Evolutionary conservation across 805 yeast species (phyloP), one percentile per base, ranked within the genome.

Genomic region (Metschnikowia lachancei): DNA sequence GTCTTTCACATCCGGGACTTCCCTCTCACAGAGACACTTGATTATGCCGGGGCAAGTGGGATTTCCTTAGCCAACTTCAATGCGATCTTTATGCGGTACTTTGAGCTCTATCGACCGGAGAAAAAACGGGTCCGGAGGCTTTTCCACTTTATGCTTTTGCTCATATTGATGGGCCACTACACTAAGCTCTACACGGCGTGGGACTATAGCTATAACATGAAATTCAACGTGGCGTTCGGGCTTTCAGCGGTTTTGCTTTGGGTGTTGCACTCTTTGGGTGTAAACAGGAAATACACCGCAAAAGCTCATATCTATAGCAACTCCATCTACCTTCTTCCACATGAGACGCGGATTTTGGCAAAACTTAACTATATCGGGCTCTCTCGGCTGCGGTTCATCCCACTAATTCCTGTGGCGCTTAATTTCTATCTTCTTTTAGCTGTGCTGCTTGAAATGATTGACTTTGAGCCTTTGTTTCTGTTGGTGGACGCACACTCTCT

Each of bases 401-500:
- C 75, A 1, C 50, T 64, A 3, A 41, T 70, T 6, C 76, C 76
- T 0, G 59, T 67, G 1, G 52, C 53, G 6, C 58, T 71, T 33
- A 70, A 70, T 46, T 1, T 61, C 8, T 66, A 68, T 65, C 53
- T 72, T 19, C 32, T 67, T 5, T 18, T 51, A 5, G 65, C 74
- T 0, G 62, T 69, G 53, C 45, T 57, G 12, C 62, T 71, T 29
- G 76, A 72, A 42, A 35, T 69, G 14, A 48, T 54, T 24, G 76
- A 72, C 43, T 71, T 70, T 40, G 58, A 54, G 19, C 76, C 76
- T 1, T 42, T 60, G 42, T 46, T 32, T 13, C 56, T 87, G 13
- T 74, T 87, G 33, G 57, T 94, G 0, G 99, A 94, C 66, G 95
- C 97, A 0, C 99, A 94, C 65, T 81, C 97, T 0, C 59, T 92